Base-by-base conservation (phyloP, 2,329 filamentous ascomycete species). In the Mollisiaceae sp. region DNA sequence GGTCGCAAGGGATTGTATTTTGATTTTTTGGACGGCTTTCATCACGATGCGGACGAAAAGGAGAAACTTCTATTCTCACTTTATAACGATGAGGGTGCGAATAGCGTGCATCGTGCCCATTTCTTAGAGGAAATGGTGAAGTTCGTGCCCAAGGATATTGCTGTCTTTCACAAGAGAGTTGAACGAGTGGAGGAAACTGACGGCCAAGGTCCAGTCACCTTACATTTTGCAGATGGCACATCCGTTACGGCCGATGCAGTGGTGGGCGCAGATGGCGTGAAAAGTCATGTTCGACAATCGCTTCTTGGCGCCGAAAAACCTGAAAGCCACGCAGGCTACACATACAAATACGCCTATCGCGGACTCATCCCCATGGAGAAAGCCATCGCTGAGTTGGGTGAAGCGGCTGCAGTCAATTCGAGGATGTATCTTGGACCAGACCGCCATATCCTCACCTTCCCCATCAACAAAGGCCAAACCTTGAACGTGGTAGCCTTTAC, bases 211-310 rank as follows among this genome's bases (percentile, higher is more conserved):
- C 69, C 69, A 41, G 60, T 77, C 0, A 8, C 62, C 1, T 47
- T 82, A 59, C 66, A 69, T 1, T 82, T 85, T 65, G 67, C 72
- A 2, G 82, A 85, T 70, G 80, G 81, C 1, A 79, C 75, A 0
- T 73, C 70, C 0, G 45, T 24, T 11, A 24, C 47, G 0, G 80
- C 76, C 0, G 68, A 75, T n/a, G 80, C 82, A 56, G 77, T 76
- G 59, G 77, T 79, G 4, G 14, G 82, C 71, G 67, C 64, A 45
- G 87, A 90, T 74, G 88, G 87, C 0, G 87, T 90, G 73, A 84
- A 85, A 71, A 86, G 84, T 0, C 77, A 79, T 2, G 78, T 83
- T 4, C 79, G 87, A 9, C 41, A 63, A 35, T 24, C 22, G n/a
- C 45, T 50, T 4, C 59, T 60, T 18, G 66, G 60, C 12, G 50